Evolutionary conservation across 495 filamentous ascomycete species (phyloP), one percentile per base, ranked within the genome.

Genomic region (Terfezia claveryi): DNA sequence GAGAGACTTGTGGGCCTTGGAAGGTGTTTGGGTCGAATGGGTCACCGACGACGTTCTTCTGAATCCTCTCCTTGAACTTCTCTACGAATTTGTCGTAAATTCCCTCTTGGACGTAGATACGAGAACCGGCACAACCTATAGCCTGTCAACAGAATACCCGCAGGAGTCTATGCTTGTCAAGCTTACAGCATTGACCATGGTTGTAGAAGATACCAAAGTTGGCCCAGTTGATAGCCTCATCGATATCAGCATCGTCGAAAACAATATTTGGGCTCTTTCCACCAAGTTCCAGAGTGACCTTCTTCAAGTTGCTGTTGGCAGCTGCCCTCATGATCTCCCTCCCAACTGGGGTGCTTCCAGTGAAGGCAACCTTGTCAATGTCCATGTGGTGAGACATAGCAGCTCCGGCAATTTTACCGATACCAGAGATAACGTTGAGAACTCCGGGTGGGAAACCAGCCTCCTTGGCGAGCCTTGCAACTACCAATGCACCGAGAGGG

Each of bases 161-260:
- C 17, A 46, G 12, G 41, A 0, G 41, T 46, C 14, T 20, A 14
- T 4, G 17, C 4, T 14, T 14, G 12, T 4, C 3, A 6, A 46
- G 8, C 41, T 46, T 46, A 46, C 89, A 96, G 80, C 82, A 87
- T 72, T 96, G 91, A 66, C 89, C 89, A 74, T 96, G 91, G 78
- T 96, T 96, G 76, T 76, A 96, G 82, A 86, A 96, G 67, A 96
- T 94, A 68, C 89, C 89, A 57, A 91, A 94, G 82, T 96, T 96
- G 68, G 89, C 84, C 89, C 89, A 96, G 16, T 81, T 85, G 70
- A 96, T 88, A 57, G 89, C 87, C 66, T 94, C 82, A 62, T 95
- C 87, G 62, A 96, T 88, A 65, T 96, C 80, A 55, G 89, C 89
- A 64, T 96, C 89, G 64, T 89, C 74, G 71, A 96, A 95, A 67